Evolutionary conservation across 169 alveolate genomes (phyloP), one percentile per base, ranked within the genome.

Genomic region (Babesia bigemina): DNA sequence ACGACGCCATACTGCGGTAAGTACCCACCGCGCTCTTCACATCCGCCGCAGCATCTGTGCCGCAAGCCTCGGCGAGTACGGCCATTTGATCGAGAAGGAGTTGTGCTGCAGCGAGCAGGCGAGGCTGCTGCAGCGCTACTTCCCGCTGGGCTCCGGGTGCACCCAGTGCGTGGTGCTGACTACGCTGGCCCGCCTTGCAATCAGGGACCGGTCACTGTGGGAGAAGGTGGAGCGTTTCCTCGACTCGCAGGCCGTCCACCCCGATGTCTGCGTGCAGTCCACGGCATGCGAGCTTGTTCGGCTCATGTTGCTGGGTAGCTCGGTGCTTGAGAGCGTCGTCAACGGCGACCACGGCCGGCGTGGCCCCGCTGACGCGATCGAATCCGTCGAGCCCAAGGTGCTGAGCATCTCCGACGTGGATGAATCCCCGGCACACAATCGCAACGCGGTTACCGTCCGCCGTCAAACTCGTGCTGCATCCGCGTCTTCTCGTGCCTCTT

Each of bases 271-370:
- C 39, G 77, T 89, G 6, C 94, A 89, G 57, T 79, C 88, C 16
- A 70, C 91, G 44, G 88, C 91, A 0, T 89, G 92, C 28, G 92
- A 86, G 48, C 67, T 89, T 4, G 55, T 89, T 24, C 79, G 81
- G 56, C 42, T 89, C 44, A 70, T 86, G 55, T 12, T 66, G 65
- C 13, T 78, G 58, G 60, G 84, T 61, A 21, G 28, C 58, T 47
- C 79, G 44, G 42, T 86, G 75, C 73, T 36, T 63, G 24, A 59
- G 75, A 36, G 60, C 70, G 67, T 53, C 73, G 17, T 79, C 48
- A 17, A 52, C 47, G 69, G 28, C 73, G 4, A 57, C n/a, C 56
- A 16, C 33, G 65, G 42, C 36, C 0, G 1, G n/a, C 29, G 17
- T 17, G 62, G 76, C 55, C 26, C 67, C 4, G 14, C 39, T 33